Conservation (phyloP, 345 rosid species). For the Cardamine resedifolia region DNA sequence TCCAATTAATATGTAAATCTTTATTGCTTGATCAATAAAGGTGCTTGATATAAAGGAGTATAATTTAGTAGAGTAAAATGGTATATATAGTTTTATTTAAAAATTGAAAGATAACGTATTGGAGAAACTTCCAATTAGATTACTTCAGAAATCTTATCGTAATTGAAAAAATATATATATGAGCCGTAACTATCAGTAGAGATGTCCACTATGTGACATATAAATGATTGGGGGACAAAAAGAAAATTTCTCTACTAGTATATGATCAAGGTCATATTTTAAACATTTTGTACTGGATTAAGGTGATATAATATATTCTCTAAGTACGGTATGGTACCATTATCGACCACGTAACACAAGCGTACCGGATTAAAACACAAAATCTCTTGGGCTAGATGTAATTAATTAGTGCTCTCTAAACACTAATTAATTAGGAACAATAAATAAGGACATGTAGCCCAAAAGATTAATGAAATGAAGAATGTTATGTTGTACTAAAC, state of each 20-base stretch:
- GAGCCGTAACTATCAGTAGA: conserved; percentile 18
- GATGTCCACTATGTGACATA: conserved; percentile 4
- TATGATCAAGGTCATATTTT: background rate
- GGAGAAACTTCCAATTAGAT: background rate
- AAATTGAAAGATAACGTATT: background rate
- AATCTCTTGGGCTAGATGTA: background rate
- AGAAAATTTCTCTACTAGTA: background rate
- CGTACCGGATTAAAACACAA: background rate
- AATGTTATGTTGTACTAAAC: conserved; percentile 15
- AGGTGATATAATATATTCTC: conserved; percentile 13
- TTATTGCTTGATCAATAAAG: no score
- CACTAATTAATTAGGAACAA: background rate
- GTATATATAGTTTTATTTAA: background rate
- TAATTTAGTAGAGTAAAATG: background rate
- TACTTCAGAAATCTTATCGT: background rate
- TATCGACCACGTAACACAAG: conserved; percentile 17
- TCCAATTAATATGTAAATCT: no score
- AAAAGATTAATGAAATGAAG: conserved; percentile 24
- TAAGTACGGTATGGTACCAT: conserved; percentile 34
- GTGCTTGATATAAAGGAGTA: no score
- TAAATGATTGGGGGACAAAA: background rate
- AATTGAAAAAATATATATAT: background rate
- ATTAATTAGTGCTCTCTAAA: background rate
- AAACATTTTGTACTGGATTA: background rate
- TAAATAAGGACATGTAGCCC: background rate